Evolutionary conservation across 2,329 filamentous ascomycete species (phyloP).

Genomic region (Sclerotinia glacialis): DNA sequence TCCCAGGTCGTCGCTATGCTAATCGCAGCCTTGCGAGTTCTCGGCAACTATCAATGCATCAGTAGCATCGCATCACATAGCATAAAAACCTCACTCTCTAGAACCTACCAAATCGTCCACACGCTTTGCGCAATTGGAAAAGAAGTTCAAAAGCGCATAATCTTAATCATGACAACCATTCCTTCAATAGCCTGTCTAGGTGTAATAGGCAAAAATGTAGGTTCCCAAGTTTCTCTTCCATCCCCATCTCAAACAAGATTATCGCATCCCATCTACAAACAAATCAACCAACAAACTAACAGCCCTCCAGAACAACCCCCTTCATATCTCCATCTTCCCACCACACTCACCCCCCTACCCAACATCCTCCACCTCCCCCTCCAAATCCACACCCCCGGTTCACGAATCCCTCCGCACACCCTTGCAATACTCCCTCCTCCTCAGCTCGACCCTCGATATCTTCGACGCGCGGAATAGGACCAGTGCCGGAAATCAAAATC

Average conservation of each 20-base stretch:
- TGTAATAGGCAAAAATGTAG: slow-evolving; percentile 88
- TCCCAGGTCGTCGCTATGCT: not conserved
- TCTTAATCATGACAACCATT: slow-evolving; percentile 50
- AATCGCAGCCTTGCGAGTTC: slow-evolving; percentile 1
- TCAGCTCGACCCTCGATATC: slow-evolving; percentile 88
- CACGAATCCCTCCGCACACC: slow-evolving; percentile 59
- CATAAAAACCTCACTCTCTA: not conserved
- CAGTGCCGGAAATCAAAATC: not conserved
- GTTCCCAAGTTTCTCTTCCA: slow-evolving; percentile 32
- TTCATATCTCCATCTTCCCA: slow-evolving; percentile 88
- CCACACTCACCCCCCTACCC: not conserved
- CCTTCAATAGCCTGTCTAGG: slow-evolving; percentile 91
- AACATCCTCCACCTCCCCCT: slow-evolving; percentile 39
- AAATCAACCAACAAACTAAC: slow-evolving; percentile 4
- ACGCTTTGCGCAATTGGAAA: not conserved
- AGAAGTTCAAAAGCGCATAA: not conserved
- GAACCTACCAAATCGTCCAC: not conserved
- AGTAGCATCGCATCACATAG: not conserved
- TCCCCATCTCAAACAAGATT: not conserved
- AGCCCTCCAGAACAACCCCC: slow-evolving; percentile 77
- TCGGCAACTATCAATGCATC: not conserved
- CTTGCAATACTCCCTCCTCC: slow-evolving; percentile 88
- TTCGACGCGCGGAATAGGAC: slow-evolving; percentile 68
- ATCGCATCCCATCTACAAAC: not conserved
- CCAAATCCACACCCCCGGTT: slow-evolving; percentile 41